These are phyloP conservation scores for Corylus heterophylla DNA, from an alignment of 306 rosid genomes.

Conservation along the genomic window DNA sequence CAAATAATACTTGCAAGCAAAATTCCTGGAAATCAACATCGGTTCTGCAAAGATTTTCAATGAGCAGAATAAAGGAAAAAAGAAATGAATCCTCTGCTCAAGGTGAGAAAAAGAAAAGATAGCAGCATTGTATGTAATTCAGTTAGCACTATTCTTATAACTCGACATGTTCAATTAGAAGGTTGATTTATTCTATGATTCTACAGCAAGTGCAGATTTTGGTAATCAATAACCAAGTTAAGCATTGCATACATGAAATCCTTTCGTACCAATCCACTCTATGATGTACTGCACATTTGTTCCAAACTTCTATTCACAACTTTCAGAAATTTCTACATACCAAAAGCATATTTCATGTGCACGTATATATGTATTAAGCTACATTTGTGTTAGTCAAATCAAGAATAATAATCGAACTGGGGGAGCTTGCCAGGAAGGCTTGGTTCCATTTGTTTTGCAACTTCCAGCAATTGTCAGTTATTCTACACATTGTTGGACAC, in stretches of 20 bases:
- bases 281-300: background rate
- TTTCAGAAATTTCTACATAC: background rate
- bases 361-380: background rate
- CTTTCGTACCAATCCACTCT: background rate
- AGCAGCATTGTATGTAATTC: background rate
- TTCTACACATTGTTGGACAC: background rate
- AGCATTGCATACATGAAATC: background rate
- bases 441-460: background rate
- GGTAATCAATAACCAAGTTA: background rate
- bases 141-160: background rate
- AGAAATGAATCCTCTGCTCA: background rate
- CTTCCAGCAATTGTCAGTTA: background rate
- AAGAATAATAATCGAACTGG: no score
- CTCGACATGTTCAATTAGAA: background rate
- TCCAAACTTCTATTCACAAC: background rate
- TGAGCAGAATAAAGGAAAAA: background rate
- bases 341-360: background rate
- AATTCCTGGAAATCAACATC: slow-evolving; percentile 93
- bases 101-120: background rate
- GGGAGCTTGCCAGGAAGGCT: no score
- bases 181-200: background rate
- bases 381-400: background rate
- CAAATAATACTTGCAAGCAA: slow-evolving; percentile 98
- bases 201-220: slow-evolving; percentile 1
- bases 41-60: slow-evolving; percentile 55